Evolutionary conservation across 495 filamentous ascomycete species (phyloP), one percentile per base, ranked within the genome.

Genomic region (Hypoxylon rickii): DNA sequence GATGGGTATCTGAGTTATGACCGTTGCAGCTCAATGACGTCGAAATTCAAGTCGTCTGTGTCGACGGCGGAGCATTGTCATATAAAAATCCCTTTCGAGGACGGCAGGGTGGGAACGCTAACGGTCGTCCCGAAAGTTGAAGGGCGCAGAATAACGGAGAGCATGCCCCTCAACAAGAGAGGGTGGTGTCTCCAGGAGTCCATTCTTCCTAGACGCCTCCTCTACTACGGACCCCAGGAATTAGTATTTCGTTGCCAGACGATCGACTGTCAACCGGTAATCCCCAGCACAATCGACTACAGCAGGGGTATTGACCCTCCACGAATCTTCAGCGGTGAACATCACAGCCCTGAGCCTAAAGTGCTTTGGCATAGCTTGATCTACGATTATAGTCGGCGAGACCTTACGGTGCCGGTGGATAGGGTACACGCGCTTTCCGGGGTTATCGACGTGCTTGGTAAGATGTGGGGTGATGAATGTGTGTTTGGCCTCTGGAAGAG

Each of bases 111-210:
- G 31, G 46, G 46, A 20, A 21, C 36, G 5, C 15, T 48, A 21
- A 29, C 16, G 3, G 20, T 50, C 10, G 29, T 40, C 13, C 22
- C n/a, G 7, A 20, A 41, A 32, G 10, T 50, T 13, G 21, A 32
- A 7, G 34, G 46, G 7, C 29, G 18, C 15, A 2, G 15, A 1
- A 1, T 15, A 11, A 44, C 18, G 7, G 20, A 5, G 16, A 7
- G 5, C 2, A 22, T 18, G 13, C 33, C 20, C 21, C 19, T 38
- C 6, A 16, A 48, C 12, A 24, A 32, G 32, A 39, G 46, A 22
- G 46, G 34, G 0, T 50, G 46, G 46, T 50, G 36, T 29, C 16
- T 50, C 7, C 36, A 40, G 24, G 36, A 50, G n/a, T 50, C 34
- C 1, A 31, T 50, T 20, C 46, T 31, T 5, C 36, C 36, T 6